Evolutionary conservation across 371 early-diverging fungal genomes (phyloP), one percentile per base, ranked within the genome.

Genomic region (Choanephora cucurbitarum): DNA sequence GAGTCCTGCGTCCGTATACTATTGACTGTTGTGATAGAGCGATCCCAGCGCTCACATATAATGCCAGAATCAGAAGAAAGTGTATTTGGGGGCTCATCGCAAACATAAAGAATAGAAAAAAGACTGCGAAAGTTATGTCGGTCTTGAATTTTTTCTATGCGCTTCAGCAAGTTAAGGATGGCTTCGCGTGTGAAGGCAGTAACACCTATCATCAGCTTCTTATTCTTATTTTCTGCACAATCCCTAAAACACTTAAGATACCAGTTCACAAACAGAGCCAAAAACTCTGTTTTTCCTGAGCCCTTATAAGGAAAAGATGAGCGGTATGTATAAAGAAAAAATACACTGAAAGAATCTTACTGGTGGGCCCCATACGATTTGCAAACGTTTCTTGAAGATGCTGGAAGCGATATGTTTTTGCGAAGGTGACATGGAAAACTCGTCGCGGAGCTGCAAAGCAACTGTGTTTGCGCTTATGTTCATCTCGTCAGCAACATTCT

Each of bases 291-390:
- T 44, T 84, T 84, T 24, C 84, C 84, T 5, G 84, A 84, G 4
- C 84, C 84, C 84, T 83, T 23, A 44, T 23, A 5, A 21, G 32
- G 9, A 22, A 24, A 33, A n/a, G n/a, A n/a, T n/a, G n/a, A n/a
- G n/a, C n/a, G n/a, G n/a, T n/a, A n/a, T n/a, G n/a, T n/a, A n/a
- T n/a, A n/a, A n/a, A n/a, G n/a, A n/a, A n/a, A n/a, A n/a, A n/a
- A n/a, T n/a, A n/a, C n/a, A n/a, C n/a, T n/a, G n/a, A n/a, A n/a
- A n/a, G n/a, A n/a, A n/a, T n/a, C 61, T 60, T 77, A 83, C 84
- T 3, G 84, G 82, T 21, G 82, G 84, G 4, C 82, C 84, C 84
- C 84, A 84, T 10, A 84, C 65, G 53, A 84, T 74, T 23, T 81
- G 82, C 17, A 84, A 40, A 0, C 77, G 70, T 14, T 64, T 67